Percentiles rank a stretch among this genome's conserved stretches.
phyloP scores from a whole-genome alignment of 1,284 basidiomycete genomes.

The Puccinia horiana region DNA sequence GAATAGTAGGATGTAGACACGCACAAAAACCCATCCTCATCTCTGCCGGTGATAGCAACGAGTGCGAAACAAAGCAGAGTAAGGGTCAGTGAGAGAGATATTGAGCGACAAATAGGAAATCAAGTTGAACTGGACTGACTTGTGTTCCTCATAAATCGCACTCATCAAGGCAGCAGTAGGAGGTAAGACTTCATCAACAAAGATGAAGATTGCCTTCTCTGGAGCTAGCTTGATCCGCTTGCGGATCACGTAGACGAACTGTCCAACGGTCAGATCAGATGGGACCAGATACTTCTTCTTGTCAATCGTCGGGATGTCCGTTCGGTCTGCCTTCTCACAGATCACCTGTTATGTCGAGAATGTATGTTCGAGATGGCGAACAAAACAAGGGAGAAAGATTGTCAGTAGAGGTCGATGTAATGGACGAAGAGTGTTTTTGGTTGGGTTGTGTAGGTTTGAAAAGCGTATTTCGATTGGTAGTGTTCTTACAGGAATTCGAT shows the following conservation, averaged over 20 bases:
- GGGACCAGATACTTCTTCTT: conserved; percentile 99
- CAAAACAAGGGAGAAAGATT: not conserved
- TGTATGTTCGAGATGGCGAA: not conserved
- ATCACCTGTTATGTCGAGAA: conserved; percentile 71
- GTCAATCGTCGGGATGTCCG: conserved; percentile 98
- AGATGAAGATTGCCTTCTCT: conserved; percentile 99
- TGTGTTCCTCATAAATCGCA: conserved; percentile 99
- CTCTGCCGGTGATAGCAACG: conserved; percentile 61
- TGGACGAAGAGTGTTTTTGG: not conserved
- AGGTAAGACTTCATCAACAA: conserved; percentile 96
- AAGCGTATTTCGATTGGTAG: not conserved
- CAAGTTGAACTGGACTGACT: conserved; percentile 4
- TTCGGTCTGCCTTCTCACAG: conserved; percentile 98
- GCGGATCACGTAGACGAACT: conserved; percentile 99
- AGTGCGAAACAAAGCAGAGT: not conserved
- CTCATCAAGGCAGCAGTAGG: conserved; percentile 98
- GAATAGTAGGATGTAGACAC: conserved; percentile 60
- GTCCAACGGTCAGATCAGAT: conserved; percentile 69
- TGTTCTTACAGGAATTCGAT: conserved; percentile 46
- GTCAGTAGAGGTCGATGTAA: not conserved
- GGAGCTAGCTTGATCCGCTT: conserved; percentile 99
- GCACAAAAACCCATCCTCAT: conserved; percentile 94
- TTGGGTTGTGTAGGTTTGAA: not conserved
- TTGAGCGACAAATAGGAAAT: not conserved
- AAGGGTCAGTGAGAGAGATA: not conserved